Evolutionary conservation across 495 filamentous ascomycete species (phyloP).

Genomic region (Penicillium goetzii): DNA sequence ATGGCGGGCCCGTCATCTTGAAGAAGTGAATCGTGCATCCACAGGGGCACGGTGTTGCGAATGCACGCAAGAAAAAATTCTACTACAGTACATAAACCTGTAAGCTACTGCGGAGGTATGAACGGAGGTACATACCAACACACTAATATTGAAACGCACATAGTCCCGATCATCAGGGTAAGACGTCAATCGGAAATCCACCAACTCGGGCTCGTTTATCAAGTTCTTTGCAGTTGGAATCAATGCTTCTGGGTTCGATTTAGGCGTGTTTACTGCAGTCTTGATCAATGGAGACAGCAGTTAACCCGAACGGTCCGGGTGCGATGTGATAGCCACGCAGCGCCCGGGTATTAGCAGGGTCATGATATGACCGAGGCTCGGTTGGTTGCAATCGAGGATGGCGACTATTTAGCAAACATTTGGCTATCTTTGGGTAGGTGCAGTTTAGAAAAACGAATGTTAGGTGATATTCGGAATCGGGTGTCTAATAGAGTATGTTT

Average conservation of each 20-base stretch:
- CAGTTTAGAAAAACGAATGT: not conserved
- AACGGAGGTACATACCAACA: not conserved
- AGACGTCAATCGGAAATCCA: not conserved
- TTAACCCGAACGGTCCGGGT: not conserved
- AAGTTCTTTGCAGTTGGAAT: not conserved
- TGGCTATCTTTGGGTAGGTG: not conserved
- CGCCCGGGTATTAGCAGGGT: constrained; percentile 4
- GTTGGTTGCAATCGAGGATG: not conserved
- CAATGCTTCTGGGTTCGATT: not conserved
- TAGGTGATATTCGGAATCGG: not conserved
- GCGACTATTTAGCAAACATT: not conserved
- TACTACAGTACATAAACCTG: not conserved
- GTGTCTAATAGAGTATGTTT: not conserved
- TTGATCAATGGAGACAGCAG: not conserved
- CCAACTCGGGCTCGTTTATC: not conserved
- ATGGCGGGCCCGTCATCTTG: not conserved
- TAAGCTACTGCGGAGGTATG: not conserved
- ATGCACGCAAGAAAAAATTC: not conserved
- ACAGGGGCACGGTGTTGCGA: not conserved
- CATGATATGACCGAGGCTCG: not conserved
- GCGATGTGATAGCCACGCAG: constrained; percentile 14
- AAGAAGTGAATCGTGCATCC: not conserved
- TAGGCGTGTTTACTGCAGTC: not conserved
- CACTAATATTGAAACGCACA: not conserved
- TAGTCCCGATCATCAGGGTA: not conserved